These are phyloP conservation scores for Leishmania tropica DNA, from an alignment of 208 protist genomes.

Conservation along the genomic window DNA sequence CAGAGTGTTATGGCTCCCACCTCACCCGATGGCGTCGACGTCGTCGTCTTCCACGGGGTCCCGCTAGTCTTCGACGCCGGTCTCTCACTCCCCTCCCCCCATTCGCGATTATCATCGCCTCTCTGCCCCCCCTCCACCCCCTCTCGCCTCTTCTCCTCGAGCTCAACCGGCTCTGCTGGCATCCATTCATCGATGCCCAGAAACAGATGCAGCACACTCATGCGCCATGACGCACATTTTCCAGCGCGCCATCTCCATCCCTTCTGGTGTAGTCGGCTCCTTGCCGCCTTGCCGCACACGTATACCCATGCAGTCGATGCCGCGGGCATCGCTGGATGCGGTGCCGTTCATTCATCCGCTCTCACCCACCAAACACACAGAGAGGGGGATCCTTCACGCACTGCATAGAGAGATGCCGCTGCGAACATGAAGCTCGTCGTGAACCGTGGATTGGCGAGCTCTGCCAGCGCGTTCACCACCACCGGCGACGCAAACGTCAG, in stretches of 20 bases:
- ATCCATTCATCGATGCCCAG: neutral
- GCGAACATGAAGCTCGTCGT: neutral
- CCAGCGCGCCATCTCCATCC: too few relatives aligned
- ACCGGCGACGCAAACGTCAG: constrained; percentile 28
- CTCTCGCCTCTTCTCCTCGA: neutral
- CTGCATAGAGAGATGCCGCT: neutral
- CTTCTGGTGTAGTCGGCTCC: too few relatives aligned
- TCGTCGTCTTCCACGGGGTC: neutral
- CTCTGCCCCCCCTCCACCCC: neutral
- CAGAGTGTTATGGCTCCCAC: neutral
- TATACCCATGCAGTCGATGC: too few relatives aligned
- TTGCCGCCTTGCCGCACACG: too few relatives aligned
- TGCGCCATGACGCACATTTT: neutral
- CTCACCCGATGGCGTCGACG: neutral
- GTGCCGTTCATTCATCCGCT: too few relatives aligned
- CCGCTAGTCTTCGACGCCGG: neutral
- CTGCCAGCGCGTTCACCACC: constrained; percentile 20
- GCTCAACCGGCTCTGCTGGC: neutral
- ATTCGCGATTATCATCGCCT: neutral
- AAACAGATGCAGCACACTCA: neutral
- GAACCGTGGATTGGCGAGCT: constrained; percentile 32
- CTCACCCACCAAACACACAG: neutral
- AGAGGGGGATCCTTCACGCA: neutral
- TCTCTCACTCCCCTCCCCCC: neutral
- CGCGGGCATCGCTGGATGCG: too few relatives aligned